Conservation (phyloP, 345 rosid genomes). For the Pistacia integerrima region DNA sequence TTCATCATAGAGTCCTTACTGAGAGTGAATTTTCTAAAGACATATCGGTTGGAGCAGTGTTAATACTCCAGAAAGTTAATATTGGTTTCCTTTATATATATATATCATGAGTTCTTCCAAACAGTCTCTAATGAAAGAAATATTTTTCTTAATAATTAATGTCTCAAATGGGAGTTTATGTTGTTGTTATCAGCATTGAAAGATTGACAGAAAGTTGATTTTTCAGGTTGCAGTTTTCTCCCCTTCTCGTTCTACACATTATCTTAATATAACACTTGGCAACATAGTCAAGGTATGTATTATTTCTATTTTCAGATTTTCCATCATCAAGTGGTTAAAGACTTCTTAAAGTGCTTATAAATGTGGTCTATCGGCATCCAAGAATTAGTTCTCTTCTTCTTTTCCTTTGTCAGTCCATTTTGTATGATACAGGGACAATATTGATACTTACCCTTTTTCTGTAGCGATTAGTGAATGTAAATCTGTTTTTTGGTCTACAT, state of each 20-base stretch:
- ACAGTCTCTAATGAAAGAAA: not conserved
- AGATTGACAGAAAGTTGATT: slow-evolving; percentile 21
- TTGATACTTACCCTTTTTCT: too few relatives aligned
- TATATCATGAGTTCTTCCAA: not conserved
- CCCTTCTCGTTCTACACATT: slow-evolving; percentile 45
- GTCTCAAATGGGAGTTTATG: slow-evolving; percentile 2
- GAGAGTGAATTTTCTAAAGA: slow-evolving; percentile 61
- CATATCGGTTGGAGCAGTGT: slow-evolving; percentile 68
- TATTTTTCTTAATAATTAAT: not conserved
- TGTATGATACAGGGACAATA: too few relatives aligned
- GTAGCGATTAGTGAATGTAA: too few relatives aligned
- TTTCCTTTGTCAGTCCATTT: not conserved
- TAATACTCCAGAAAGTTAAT: slow-evolving; percentile 68
- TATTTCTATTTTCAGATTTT: slow-evolving; percentile 13
- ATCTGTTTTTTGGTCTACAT: not conserved
- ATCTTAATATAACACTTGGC: slow-evolving; percentile 73
- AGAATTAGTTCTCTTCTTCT: not conserved
- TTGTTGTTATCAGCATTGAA: slow-evolving; percentile 10
- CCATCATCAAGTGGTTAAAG: not conserved
- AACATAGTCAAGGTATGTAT: slow-evolving; percentile 71
- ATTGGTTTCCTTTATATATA: slow-evolving; percentile 8
- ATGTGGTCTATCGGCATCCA: not conserved
- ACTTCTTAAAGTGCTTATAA: not conserved
- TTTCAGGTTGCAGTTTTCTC: slow-evolving; percentile 82
- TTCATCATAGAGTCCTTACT: slow-evolving; percentile 60